Evolutionary conservation across 2,329 filamentous ascomycete genomes (phyloP), one percentile per base, ranked within the genome.

Genomic region (Corinectria fuckeliana): DNA sequence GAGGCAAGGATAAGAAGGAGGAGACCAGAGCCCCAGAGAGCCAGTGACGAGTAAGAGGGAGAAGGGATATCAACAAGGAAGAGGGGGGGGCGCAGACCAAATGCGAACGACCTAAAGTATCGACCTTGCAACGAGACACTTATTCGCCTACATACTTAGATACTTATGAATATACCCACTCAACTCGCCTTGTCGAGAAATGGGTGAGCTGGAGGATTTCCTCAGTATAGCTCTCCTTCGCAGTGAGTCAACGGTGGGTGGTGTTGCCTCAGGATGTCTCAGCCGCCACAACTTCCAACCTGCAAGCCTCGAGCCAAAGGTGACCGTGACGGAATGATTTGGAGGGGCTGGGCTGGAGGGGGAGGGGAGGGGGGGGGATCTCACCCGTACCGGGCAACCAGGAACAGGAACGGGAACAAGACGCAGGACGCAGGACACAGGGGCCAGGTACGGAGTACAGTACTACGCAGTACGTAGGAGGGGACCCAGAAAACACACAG

Each of bases 301-400:
- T n/a, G n/a, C n/a, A n/a, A 21, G 8, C 39, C 21, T 8, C 39
- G 38, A 41, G n/a, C 23, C 41, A 18, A 16, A 14, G 23, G 32
- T 45, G 42, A 18, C 25, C 28, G 42, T 45, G 42, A 45, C 42
- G 42, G 42, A 45, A 45, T 45, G 42, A 25, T 16, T 45, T 45
- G 42, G 42, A 45, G 42, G 42, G 42, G 42, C 42, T 45, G 42
- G 42, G 32, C 32, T 36, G 32, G 23, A 26, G 25, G 25, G 42
- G 42, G 39, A 25, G 20, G 23, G 41, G 42, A 30, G 42, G 42
- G 41, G 42, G n/a, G 42, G n/a, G 30, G 32, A 48, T 54, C 41
- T 54, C 42, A 39, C 42, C 48, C 51, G 45, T 42, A 47, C 51
- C 30, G 45, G 51, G 51, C 52, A 55, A 41, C 42, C 52, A 55